These are phyloP conservation scores for Jamesozyma hellenica DNA, from an alignment of 805 yeast species.

Conservation along the genomic window DNA sequence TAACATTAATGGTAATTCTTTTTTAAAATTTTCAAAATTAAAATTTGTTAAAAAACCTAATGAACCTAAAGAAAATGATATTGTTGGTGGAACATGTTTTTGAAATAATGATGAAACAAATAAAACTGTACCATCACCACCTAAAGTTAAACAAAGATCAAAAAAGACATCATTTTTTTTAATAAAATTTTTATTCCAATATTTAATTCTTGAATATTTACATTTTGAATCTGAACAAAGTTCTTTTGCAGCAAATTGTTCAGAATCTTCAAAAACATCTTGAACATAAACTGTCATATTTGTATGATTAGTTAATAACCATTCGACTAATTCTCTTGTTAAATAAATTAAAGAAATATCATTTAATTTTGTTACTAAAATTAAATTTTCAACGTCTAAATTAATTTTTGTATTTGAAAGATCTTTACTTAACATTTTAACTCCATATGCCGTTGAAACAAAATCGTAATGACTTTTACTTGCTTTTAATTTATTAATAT, in stretches of 20 bases:
- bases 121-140: slow-evolving; percentile 94
- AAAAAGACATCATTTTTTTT: slow-evolving; percentile 31
- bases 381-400: slow-evolving; percentile 54
- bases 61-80: slow-evolving; percentile 80
- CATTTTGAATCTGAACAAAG: slow-evolving; percentile 34
- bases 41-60: slow-evolving; percentile 85
- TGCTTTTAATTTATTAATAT: slow-evolving; percentile 3
- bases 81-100: slow-evolving; percentile 77
- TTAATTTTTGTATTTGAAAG: slow-evolving; percentile 59
- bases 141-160: slow-evolving; percentile 77
- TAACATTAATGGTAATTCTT: slow-evolving; percentile 46
- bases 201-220: slow-evolving; percentile 40
- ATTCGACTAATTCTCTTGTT: slow-evolving; percentile 66
- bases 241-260: slow-evolving; percentile 49
- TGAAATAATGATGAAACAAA: slow-evolving; percentile 80
- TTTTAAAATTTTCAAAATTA: slow-evolving; percentile 59
- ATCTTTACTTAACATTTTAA: slow-evolving; percentile 62
- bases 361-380: slow-evolving; percentile 70
- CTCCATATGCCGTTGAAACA: slow-evolving; percentile 76
- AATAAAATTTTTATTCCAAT: slow-evolving; percentile 59
- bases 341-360: slow-evolving; percentile 64
- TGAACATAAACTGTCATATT: slow-evolving; percentile 59
- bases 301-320: slow-evolving; percentile 42
- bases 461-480: slow-evolving; percentile 48
- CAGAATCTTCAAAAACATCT: slow-evolving; percentile 47